A percentile compares a stretch with the other conserved stretches of the same genome.
These are phyloP conservation scores for Fraxinus baroniana DNA, from an alignment of 305 asterid species.

Conservation along the genomic window DNA sequence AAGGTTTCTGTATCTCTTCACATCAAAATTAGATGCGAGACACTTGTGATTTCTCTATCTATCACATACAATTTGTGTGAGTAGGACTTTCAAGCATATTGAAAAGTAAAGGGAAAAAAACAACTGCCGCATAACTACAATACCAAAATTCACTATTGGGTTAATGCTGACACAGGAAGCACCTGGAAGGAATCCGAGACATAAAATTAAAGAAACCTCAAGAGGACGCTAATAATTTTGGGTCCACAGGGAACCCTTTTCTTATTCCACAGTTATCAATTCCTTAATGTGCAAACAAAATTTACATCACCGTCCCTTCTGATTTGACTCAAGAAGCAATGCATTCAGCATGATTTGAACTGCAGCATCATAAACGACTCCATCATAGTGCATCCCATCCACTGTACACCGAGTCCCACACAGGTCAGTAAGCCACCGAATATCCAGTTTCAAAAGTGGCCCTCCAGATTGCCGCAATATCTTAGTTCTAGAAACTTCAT, in stretches of 20 bases:
- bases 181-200: conserved; percentile 18
- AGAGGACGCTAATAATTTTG: not conserved
- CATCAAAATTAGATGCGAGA: conserved; percentile 46
- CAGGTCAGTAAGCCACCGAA: conserved; percentile 48
- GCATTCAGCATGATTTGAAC: conserved; percentile 82
- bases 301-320: conserved; percentile 46
- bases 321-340: conserved; percentile 82
- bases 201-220: conserved; percentile 18
- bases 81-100: conserved; percentile 35
- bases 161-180: conserved; percentile 25
- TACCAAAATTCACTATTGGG: conserved; percentile 27
- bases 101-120: conserved; percentile 19
- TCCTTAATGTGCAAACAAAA: conserved; percentile 23
- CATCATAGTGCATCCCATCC: conserved; percentile 93
- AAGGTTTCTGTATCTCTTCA: conserved; percentile 29
- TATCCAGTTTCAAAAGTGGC: conserved; percentile 65
- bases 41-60: conserved; percentile 34
- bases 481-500: conserved; percentile 51
- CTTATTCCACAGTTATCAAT: conserved; percentile 22
- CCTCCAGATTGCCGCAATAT: conserved; percentile 64
- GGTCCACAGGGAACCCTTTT: conserved; percentile 14
- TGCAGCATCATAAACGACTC: conserved; percentile 69
- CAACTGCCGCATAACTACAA: conserved; percentile 28
- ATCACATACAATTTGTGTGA: conserved; percentile 30
- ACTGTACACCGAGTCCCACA: conserved; percentile 70